A percentile compares a stretch with the other conserved stretches of the same genome.
These are phyloP conservation scores for Cetraspora pellucida DNA, from an alignment of 192 early-diverging fungal species.

Conservation along the genomic window DNA sequence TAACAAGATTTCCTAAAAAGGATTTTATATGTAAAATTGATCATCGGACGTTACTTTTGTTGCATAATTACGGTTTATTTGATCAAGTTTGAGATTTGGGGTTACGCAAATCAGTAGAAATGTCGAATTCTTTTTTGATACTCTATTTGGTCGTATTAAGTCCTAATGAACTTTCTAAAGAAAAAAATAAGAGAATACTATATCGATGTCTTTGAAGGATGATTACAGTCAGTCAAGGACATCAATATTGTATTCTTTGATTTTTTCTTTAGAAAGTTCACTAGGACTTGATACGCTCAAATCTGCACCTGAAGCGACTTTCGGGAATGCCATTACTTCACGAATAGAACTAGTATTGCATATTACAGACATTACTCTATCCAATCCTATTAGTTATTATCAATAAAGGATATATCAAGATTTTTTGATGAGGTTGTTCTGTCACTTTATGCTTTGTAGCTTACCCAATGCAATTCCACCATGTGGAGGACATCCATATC, in stretches of 20 bases:
- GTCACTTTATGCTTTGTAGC: not conserved
- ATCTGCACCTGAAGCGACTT: slow-evolving; percentile 78
- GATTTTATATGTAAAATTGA: too few relatives aligned
- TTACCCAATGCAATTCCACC: slow-evolving; percentile 79
- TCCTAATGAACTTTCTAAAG: too few relatives aligned
- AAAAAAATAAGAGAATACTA: too few relatives aligned
- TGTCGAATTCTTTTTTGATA: too few relatives aligned
- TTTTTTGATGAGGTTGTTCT: not conserved
- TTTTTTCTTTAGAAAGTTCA: slow-evolving; percentile 53
- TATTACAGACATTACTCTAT: slow-evolving; percentile 77
- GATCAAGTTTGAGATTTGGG: too few relatives aligned
- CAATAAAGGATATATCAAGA: not conserved
- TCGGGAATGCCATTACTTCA: slow-evolving; percentile 95
- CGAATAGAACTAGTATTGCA: slow-evolving; percentile 73
- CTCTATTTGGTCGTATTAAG: too few relatives aligned
- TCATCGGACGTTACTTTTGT: too few relatives aligned
- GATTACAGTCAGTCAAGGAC: too few relatives aligned
- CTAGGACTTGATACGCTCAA: slow-evolving; percentile 79
- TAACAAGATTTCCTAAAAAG: too few relatives aligned
- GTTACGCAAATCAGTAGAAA: too few relatives aligned
- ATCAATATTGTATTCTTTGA: slow-evolving; percentile 69
- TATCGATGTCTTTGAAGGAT: too few relatives aligned
- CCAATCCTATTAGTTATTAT: slow-evolving; percentile 57
- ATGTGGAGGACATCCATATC: slow-evolving; percentile 86
- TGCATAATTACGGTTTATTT: too few relatives aligned